These are phyloP conservation scores for Pseudocercospora macadamiae DNA, from an alignment of 2,329 filamentous ascomycete genomes.

Conservation along the genomic window DNA sequence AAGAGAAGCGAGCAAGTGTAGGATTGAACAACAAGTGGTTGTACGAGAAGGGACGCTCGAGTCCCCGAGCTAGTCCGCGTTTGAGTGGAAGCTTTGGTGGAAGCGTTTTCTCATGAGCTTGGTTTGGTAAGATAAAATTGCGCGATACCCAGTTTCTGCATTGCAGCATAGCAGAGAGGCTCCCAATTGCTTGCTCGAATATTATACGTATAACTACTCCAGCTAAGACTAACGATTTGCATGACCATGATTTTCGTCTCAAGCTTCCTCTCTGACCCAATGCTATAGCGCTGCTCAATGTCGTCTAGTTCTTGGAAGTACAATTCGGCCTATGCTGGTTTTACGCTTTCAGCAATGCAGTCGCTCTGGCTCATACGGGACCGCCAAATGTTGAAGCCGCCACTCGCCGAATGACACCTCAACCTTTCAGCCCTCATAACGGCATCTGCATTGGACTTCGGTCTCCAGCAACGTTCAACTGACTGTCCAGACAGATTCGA, in stretches of 20 bases:
- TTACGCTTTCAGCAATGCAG: too few species aligned
- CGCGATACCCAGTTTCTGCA: neutral
- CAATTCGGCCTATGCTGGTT: too few species aligned
- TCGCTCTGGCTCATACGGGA: too few species aligned
- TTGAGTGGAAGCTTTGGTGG: constrained; percentile 20
- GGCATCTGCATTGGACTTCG: too few species aligned
- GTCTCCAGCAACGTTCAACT: too few species aligned
- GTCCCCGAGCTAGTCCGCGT: constrained; percentile 43
- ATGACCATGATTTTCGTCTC: neutral
- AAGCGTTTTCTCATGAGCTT: constrained; percentile 20
- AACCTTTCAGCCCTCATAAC: too few species aligned
- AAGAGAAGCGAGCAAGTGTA: constrained; percentile 62
- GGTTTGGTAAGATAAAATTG: neutral
- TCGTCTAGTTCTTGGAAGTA: too few species aligned
- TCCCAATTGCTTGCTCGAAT: neutral
- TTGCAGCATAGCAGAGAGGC: neutral
- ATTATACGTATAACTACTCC: neutral
- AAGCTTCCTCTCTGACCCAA: too few species aligned
- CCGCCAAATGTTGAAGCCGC: too few species aligned
- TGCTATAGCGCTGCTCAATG: too few species aligned
- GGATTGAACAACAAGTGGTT: constrained; percentile 91
- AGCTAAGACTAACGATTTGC: constrained; percentile 1
- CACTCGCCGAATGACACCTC: too few species aligned
- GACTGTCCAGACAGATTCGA: too few species aligned
- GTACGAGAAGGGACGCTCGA: constrained; percentile 76